Evolutionary conservation across 176 grass and related monocot genomes (phyloP).

Genomic region (Eleusine indica): DNA sequence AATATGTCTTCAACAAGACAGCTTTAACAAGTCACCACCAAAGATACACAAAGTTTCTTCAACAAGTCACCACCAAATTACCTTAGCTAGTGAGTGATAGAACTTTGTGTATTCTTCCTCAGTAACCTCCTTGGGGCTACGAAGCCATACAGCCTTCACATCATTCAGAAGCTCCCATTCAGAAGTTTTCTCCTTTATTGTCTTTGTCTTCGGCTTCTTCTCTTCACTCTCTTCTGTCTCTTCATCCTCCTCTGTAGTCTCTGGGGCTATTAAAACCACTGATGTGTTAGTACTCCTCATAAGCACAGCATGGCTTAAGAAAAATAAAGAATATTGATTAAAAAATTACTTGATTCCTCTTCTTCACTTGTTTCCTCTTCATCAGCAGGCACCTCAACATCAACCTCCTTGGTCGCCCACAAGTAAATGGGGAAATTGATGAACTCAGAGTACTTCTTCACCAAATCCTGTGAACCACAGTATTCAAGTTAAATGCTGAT

Average conservation of each 20-base stretch:
- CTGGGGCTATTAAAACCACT: constrained; percentile 48
- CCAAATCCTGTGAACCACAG: constrained; percentile 69
- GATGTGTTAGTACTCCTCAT: not conserved
- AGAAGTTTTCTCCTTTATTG: constrained; percentile 78
- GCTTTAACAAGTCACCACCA: too few relatives aligned
- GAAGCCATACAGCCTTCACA: constrained; percentile 97
- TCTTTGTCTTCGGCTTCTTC: constrained; percentile 96
- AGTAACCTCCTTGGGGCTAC: constrained; percentile 89
- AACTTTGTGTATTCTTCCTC: constrained; percentile 97
- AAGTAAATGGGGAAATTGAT: constrained; percentile 99
- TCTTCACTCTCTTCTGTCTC: constrained; percentile 72
- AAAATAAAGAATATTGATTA: not conserved
- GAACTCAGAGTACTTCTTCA: constrained; percentile 96
- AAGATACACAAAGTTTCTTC: not conserved
- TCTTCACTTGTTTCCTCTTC: constrained; percentile 84
- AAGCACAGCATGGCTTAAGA: not conserved
- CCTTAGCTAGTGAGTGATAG: constrained; percentile 92
- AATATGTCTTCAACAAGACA: not conserved
- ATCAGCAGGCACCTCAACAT: constrained; percentile 93
- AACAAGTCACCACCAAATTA: constrained; percentile 25
- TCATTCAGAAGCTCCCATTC: constrained; percentile 96
- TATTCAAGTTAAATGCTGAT: constrained; percentile 1
- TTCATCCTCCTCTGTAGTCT: constrained; percentile 76
- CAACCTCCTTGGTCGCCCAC: constrained; percentile 96
- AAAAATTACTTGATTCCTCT: constrained; percentile 66